Conservation (phyloP, 495 filamentous ascomycete species). For the Neurospora sp. region DNA sequence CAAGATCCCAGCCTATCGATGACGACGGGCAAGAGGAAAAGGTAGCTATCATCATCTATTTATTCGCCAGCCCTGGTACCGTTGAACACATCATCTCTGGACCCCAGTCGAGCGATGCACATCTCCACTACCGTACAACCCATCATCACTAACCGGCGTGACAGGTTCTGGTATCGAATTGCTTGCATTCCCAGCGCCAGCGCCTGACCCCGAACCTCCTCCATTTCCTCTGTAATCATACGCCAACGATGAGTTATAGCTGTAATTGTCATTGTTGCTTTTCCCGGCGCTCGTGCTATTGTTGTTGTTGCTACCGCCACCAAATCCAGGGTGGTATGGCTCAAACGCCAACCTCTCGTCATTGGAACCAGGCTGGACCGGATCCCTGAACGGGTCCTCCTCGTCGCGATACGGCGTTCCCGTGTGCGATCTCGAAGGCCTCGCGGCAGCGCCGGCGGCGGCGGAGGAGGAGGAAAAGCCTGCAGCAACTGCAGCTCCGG, state of each 20-base stretch:
- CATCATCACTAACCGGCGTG: slow-evolving; percentile 17
- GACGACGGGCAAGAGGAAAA: not conserved
- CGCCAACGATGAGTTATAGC: not conserved
- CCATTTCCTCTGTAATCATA: not conserved
- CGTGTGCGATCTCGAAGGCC: slow-evolving; percentile 27
- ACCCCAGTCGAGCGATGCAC: not conserved
- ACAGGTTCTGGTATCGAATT: slow-evolving; percentile 5
- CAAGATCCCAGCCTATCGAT: not conserved
- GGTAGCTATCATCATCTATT: not conserved
- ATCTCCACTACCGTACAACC: slow-evolving; percentile 1
- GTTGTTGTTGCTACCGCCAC: not conserved
- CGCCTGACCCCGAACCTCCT: slow-evolving; percentile 2
- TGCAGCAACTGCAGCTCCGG: not conserved
- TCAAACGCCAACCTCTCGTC: slow-evolving; percentile 31
- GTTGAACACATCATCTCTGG: not conserved
- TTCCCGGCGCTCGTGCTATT: not conserved
- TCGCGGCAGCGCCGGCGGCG: slow-evolving; percentile 6
- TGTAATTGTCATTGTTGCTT: not conserved
- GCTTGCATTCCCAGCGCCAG: not conserved
- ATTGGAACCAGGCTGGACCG: slow-evolving; percentile 16
- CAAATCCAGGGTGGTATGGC: slow-evolving; percentile 44
- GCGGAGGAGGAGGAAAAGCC: not conserved
- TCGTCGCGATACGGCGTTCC: slow-evolving; percentile 23
- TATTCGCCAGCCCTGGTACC: not conserved
- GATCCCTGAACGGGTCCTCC: slow-evolving; percentile 41